Conservation (phyloP, 2,329 filamentous ascomycete species). For the Sporothrix variecibatus region DNA sequence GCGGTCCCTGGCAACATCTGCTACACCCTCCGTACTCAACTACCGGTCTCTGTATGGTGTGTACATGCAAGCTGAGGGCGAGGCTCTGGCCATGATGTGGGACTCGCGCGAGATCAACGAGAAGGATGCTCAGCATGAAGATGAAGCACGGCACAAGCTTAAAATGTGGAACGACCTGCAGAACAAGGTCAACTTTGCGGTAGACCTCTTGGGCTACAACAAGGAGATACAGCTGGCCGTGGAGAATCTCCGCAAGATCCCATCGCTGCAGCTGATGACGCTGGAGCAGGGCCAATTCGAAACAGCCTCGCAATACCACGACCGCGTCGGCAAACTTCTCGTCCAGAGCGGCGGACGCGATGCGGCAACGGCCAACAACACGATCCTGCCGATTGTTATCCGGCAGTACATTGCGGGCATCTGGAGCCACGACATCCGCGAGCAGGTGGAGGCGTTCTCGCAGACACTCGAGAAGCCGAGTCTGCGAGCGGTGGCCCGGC, state of each 20-base stretch:
- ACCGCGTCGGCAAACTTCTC: constrained; percentile 47
- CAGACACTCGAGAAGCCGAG: constrained; percentile 32
- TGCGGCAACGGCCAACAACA: constrained; percentile 30
- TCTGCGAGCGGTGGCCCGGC: constrained; percentile 48
- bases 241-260: constrained; percentile 53
- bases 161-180: constrained; percentile 51
- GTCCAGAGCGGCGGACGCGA: constrained; percentile 39
- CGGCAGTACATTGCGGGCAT: constrained; percentile 57
- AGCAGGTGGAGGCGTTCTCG: constrained; percentile 43
- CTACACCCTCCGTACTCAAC: constrained; percentile 34
- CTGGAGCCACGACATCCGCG: constrained; percentile 47
- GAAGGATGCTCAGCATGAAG: constrained; percentile 40
- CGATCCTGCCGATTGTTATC: constrained; percentile 39
- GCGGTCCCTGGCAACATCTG: constrained; percentile 49
- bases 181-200: constrained; percentile 43
- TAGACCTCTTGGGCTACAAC: constrained; percentile 53
- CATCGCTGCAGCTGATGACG: constrained; percentile 54
- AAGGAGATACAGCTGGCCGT: constrained; percentile 53
- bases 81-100: constrained; percentile 53
- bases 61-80: constrained; percentile 58
- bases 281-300: constrained; percentile 59
- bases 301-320: constrained; percentile 51
- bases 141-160: constrained; percentile 43
- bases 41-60: constrained; percentile 57
- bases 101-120: constrained; percentile 43